These are phyloP conservation scores for Camellia sinensis DNA, from an alignment of 148 eudicot species.

Conservation along the genomic window DNA sequence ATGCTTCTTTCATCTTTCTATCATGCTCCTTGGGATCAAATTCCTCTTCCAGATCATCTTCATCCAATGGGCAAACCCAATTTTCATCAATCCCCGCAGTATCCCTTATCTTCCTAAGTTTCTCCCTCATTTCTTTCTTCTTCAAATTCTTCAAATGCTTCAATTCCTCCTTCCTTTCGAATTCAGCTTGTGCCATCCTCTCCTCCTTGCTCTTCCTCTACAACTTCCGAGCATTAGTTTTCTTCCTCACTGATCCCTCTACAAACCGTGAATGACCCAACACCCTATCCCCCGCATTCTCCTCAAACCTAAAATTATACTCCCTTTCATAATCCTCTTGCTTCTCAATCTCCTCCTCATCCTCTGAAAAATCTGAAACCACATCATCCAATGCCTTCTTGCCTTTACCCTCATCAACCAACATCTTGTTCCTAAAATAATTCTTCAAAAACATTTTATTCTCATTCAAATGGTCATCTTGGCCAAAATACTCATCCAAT, in stretches of 20 bases:
- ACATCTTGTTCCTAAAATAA: conserved; percentile 65
- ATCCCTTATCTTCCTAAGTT: conserved; percentile 59
- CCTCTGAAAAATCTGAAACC: conserved; percentile 53
- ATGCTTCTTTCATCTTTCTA: conserved; percentile 69
- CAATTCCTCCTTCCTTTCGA: conserved; percentile 78
- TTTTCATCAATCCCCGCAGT: conserved; percentile 60
- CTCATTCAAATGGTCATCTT: conserved; percentile 68
- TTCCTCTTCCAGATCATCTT: conserved; percentile 81
- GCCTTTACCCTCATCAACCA: conserved; percentile 53
- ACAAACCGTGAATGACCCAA: conserved; percentile 64
- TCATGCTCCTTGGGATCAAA: conserved; percentile 83
- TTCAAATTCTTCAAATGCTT: conserved; percentile 89
- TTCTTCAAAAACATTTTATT: conserved; percentile 67
- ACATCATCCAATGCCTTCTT: conserved; percentile 22
- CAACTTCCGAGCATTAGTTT: conserved; percentile 60
- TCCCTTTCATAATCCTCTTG: conserved; percentile 88
- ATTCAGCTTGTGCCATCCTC: conserved; percentile 66
- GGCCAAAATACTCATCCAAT: conserved; percentile 68
- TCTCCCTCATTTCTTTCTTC: conserved; percentile 82
- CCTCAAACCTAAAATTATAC: conserved; percentile 78
- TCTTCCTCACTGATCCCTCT: conserved; percentile 91
- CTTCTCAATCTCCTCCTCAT: conserved; percentile 68
- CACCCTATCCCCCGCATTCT: conserved; percentile 69
- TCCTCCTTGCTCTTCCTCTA: conserved; percentile 90
- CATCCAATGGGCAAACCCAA: conserved; percentile 39